These are phyloP conservation scores for Leccinum broughii DNA, from an alignment of 768 basidiomycete species.

Conservation along the genomic window DNA sequence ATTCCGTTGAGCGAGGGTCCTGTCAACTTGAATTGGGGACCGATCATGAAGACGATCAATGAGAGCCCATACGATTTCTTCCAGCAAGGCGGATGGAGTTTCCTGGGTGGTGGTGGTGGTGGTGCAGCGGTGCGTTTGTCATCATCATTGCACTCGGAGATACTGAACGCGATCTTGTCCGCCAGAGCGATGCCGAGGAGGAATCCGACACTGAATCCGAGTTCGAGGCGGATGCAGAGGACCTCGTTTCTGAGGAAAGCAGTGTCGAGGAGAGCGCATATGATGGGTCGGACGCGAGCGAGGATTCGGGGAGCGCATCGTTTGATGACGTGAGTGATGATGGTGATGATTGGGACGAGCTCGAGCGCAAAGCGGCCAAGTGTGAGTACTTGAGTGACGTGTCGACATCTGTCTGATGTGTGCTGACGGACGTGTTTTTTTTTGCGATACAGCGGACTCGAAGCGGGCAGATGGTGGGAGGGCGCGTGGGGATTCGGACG, in stretches of 20 bases:
- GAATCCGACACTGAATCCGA: slow-evolving; percentile 69
- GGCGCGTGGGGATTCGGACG: slow-evolving; percentile 48
- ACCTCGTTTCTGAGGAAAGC: slow-evolving; percentile 41
- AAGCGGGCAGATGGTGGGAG: slow-evolving; percentile 44
- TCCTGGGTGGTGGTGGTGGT: slow-evolving; percentile 63
- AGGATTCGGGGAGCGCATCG: slow-evolving; percentile 64
- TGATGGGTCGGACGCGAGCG: slow-evolving; percentile 52
- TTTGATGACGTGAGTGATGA: slow-evolving; percentile 66
- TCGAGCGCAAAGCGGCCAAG: slow-evolving; percentile 89
- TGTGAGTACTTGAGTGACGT: slow-evolving; percentile 42
- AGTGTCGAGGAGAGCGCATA: slow-evolving; percentile 57
- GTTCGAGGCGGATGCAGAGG: slow-evolving; percentile 54
- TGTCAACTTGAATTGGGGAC: slow-evolving; percentile 97
- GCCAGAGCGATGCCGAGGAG: slow-evolving; percentile 58
- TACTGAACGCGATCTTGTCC: slow-evolving; percentile 43
- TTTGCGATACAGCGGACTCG: slow-evolving; percentile 43
- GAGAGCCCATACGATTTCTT: slow-evolving; percentile 96
- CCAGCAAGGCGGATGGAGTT: slow-evolving; percentile 97
- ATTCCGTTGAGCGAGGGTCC: slow-evolving; percentile 94
- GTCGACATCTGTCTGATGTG: not conserved
- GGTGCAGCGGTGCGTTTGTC: slow-evolving; percentile 60
- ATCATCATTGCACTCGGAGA: not conserved
- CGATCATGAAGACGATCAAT: slow-evolving; percentile 98
- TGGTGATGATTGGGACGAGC: slow-evolving; percentile 95
- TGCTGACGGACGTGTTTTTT: not conserved